A percentile compares a stretch with the other conserved stretches of the same genome.
Evolutionary conservation across 106 monocot species (phyloP).

Genomic region (Gastrodia elata): DNA sequence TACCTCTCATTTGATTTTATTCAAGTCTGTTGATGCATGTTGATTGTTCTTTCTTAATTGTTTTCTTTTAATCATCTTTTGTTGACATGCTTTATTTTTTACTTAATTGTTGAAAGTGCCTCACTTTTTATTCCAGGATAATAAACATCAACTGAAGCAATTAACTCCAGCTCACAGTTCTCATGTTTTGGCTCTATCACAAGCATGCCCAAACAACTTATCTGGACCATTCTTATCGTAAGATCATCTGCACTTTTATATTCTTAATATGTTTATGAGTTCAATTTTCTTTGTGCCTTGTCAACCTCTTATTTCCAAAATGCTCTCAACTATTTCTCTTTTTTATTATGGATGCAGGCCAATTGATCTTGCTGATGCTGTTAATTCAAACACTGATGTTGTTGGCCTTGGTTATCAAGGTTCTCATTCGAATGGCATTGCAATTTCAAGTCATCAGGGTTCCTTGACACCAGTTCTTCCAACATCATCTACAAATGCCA

Average conservation of each 20-base stretch:
- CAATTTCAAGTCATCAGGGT: constrained; percentile 36
- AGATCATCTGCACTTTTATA: constrained; percentile 8
- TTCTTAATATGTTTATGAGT: background rate
- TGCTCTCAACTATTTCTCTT: background rate
- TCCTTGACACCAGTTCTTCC: constrained; percentile 39
- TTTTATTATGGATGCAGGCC: constrained; percentile 38
- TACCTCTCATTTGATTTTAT: background rate
- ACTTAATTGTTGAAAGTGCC: background rate
- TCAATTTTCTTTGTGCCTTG: background rate
- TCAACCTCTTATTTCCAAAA: background rate
- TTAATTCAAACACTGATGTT: constrained; percentile 37
- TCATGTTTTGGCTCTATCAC: constrained; percentile 68
- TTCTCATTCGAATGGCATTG: constrained; percentile 34
- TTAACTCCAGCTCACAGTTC: constrained; percentile 56
- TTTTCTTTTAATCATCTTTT: background rate
- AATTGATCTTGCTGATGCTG: constrained; percentile 74
- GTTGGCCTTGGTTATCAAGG: constrained; percentile 43
- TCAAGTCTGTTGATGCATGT: background rate
- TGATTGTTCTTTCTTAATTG: background rate
- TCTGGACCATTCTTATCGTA: constrained; percentile 53
- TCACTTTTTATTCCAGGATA: constrained; percentile 32
- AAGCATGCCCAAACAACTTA: constrained; percentile 72
- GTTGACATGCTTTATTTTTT: background rate
- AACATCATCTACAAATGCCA: constrained; percentile 35
- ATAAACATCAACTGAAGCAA: constrained; percentile 48